Evolutionary conservation across 2,329 filamentous ascomycete species (phyloP).

Genomic region (Aspergillus brasiliensis): DNA sequence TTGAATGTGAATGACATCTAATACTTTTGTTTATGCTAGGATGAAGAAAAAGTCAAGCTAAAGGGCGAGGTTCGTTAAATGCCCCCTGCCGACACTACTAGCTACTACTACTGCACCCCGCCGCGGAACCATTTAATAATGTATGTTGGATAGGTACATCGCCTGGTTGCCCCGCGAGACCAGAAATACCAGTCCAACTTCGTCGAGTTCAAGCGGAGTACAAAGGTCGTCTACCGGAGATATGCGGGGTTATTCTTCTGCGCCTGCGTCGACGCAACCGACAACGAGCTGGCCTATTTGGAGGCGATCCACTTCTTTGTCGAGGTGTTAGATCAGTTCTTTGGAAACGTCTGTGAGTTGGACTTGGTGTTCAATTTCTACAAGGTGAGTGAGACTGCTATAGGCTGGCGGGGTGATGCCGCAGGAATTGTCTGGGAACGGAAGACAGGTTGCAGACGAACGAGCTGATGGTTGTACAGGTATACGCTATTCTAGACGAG

Average conservation of each 20-base stretch:
- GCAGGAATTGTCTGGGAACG: not conserved
- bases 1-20: not conserved
- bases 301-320: conserved; percentile 99
- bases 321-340: conserved; percentile 97
- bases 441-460: not conserved
- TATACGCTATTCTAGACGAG: conserved; percentile 97
- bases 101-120: not conserved
- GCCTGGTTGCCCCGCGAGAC: conserved; percentile 93
- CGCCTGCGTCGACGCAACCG: conserved; percentile 97
- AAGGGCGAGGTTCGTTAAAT: conserved; percentile 78
- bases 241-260: conserved; percentile 99
- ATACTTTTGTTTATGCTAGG: conserved; percentile 46
- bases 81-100: not conserved
- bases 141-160: conserved; percentile 69
- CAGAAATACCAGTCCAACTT: conserved; percentile 99
- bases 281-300: conserved; percentile 95
- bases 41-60: conserved; percentile 98
- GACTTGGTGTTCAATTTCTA: conserved; percentile 79
- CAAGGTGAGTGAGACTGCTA: conserved; percentile 53
- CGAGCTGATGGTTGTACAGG: conserved; percentile 49
- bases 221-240: conserved; percentile 95
- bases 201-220: conserved; percentile 72
- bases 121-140: not conserved
- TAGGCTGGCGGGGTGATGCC: not conserved
- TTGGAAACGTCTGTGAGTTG: conserved; percentile 97